Evolutionary conservation across 345 rosid species (phyloP).

Genomic region (Streptanthus diversifolius): DNA sequence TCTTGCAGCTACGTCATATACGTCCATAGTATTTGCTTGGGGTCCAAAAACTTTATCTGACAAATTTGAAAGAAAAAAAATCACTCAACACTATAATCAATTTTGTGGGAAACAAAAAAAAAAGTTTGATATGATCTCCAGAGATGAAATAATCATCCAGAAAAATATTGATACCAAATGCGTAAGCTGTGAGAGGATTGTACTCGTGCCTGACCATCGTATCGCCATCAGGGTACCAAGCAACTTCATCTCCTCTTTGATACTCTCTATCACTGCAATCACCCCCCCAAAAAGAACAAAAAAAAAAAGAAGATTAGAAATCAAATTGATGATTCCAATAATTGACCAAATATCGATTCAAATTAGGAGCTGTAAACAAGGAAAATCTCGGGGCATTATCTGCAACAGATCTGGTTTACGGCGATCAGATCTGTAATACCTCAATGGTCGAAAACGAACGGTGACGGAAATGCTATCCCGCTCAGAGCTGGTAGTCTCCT

Average conservation of each 20-base stretch:
- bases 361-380: slow-evolving; percentile 10
- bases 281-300: slow-evolving; percentile 5
- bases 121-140: not conserved
- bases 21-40: slow-evolving; percentile 67
- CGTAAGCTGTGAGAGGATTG: slow-evolving; percentile 82
- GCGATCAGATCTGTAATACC: slow-evolving; percentile 49
- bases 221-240: slow-evolving; percentile 97
- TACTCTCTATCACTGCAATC: slow-evolving; percentile 92
- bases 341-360: not conserved
- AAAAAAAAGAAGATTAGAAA: not conserved
- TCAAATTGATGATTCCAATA: not conserved
- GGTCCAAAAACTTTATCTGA: slow-evolving; percentile 92
- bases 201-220: slow-evolving; percentile 84
- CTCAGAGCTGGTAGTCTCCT: slow-evolving; percentile 54
- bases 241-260: slow-evolving; percentile 91
- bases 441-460: slow-evolving; percentile 92
- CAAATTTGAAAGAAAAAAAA: not conserved
- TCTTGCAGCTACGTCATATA: slow-evolving; percentile 90
- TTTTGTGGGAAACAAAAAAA: not conserved
- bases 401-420: slow-evolving; percentile 45
- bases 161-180: slow-evolving; percentile 57
- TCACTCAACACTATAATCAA: not conserved
- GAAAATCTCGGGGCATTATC: not conserved
- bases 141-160: not conserved
- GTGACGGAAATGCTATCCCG: slow-evolving; percentile 95